phyloP scores from a whole-genome alignment of 306 rosid species.

The Boehmeria nivea region DNA sequence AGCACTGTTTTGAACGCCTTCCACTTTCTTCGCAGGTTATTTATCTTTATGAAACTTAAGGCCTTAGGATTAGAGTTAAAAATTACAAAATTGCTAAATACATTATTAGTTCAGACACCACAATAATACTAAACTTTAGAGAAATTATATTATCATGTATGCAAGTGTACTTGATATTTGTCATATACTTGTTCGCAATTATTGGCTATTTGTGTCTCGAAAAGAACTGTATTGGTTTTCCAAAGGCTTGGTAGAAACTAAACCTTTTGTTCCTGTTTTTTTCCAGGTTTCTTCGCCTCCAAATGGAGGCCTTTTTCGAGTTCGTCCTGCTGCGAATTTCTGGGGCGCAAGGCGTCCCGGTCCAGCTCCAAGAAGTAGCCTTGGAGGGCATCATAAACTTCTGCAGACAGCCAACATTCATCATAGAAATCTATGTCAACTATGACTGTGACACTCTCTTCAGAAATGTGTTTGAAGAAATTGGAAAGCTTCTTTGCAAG shows the following conservation, averaged over 20 bases:
- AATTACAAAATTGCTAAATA: too few species aligned
- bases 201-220: too few species aligned
- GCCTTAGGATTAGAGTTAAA: too few species aligned
- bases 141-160: too few species aligned
- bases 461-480: constrained; percentile 59
- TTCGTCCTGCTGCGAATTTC: constrained; percentile 48
- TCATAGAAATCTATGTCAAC: constrained; percentile 56
- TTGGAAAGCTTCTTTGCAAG: constrained; percentile 79
- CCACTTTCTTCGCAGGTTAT: constrained; percentile 74
- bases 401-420: constrained; percentile 74
- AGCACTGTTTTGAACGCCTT: constrained; percentile 77
- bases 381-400: constrained; percentile 78
- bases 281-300: constrained; percentile 62
- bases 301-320: constrained; percentile 70
- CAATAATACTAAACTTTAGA: too few species aligned
- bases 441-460: constrained; percentile 74
- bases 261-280: too few species aligned
- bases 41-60: too few species aligned
- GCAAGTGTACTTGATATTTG: too few species aligned
- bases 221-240: too few species aligned
- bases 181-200: too few species aligned
- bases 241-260: too few species aligned
- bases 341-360: constrained; percentile 44
- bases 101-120: too few species aligned
- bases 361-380: constrained; percentile 82